Conservation (phyloP, 2,329 filamentous ascomycete species). For the Xylariaceae sp. region DNA sequence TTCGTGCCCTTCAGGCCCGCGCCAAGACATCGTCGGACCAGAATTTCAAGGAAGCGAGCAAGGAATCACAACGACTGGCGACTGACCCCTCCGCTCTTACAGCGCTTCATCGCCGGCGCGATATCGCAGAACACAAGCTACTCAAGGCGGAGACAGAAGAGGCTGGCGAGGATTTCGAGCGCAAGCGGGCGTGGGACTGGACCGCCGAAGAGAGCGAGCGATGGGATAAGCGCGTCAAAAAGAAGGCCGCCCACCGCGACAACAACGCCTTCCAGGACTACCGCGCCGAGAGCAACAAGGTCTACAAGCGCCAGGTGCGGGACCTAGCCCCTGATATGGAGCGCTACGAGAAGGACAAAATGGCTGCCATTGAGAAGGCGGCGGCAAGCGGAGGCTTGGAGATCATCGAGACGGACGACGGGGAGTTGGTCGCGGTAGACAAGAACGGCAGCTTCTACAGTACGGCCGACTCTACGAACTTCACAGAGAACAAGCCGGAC, state of each 20-base stretch:
- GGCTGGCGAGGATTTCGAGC: slow-evolving; percentile 86
- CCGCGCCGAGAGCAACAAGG: slow-evolving; percentile 78
- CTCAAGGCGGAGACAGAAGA: slow-evolving; percentile 88
- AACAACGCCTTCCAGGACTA: slow-evolving; percentile 90
- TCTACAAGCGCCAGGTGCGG: slow-evolving; percentile 87
- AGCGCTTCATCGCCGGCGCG: slow-evolving; percentile 78
- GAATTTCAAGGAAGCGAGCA: slow-evolving; percentile 80
- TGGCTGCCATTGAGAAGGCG: slow-evolving; percentile 77
- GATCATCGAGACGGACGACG: slow-evolving; percentile 91
- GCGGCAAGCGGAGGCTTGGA: slow-evolving; percentile 81
- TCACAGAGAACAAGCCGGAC: slow-evolving; percentile 80
- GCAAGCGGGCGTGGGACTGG: slow-evolving; percentile 98
- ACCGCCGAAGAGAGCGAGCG: slow-evolving; percentile 89
- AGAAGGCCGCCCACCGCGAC: slow-evolving; percentile 76
- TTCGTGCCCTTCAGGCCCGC: slow-evolving; percentile 81
- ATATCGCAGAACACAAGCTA: slow-evolving; percentile 85
- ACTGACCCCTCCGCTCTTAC: slow-evolving; percentile 74
- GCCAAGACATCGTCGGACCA: slow-evolving; percentile 66
- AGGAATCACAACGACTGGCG: slow-evolving; percentile 74
- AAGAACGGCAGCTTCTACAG: slow-evolving; percentile 88
- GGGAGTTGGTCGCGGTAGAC: slow-evolving; percentile 91
- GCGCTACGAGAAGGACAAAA: slow-evolving; percentile 82
- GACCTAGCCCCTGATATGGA: slow-evolving; percentile 74
- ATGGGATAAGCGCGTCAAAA: slow-evolving; percentile 88
- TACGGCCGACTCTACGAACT: slow-evolving; percentile 76